Base-by-base conservation (phyloP, 108 stramenopile genomes). In the Cyclotella choctawhatcheeana region DNA sequence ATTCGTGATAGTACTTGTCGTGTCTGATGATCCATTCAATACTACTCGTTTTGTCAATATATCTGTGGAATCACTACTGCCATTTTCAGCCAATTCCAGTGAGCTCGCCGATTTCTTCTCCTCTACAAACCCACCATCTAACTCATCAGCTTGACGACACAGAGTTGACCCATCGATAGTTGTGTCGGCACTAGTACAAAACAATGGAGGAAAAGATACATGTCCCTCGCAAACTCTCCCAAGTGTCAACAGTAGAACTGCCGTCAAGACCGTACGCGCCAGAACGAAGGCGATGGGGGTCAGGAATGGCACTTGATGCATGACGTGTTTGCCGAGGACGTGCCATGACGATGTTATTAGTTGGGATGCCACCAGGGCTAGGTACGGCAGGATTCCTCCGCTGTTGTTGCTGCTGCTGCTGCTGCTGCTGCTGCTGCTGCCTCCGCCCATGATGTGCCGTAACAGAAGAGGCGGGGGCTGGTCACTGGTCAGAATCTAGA, bases 341-440 rank as follows among this genome's bases (percentile, higher is more conserved):
- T 76, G 75, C 75, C 75, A 76, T 1, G 67, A 68, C 10, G 75
- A 68, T 10, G 60, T 63, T 58, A 76, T 40, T n/a, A 76, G 21
- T 53, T 76, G 75, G 17, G 65, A 17, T 35, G 34, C 21, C 12
- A 76, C 2, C 3, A 76, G 67, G 48, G 75, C 75, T 2, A 76
- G 31, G 56, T 61, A 35, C 4, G 75, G 75, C 53, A 32, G 22
- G 40, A 26, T 51, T 37, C 53, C 55, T 27, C 55, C 30, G 55
- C 2, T 30, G 29, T n/a, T n/a, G n/a, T n/a, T n/a, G n/a, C n/a
- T n/a, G n/a, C n/a, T n/a, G n/a, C n/a, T n/a, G n/a, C n/a, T n/a
- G n/a, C n/a, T n/a, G n/a, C n/a, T n/a, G n/a, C n/a, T n/a, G n/a
- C n/a, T n/a, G n/a, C n/a, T n/a, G n/a, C n/a, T n/a, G n/a, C n/a